Conservation (phyloP, 2,329 filamentous ascomycete species). For the Aspergillus spinulosporus region DNA sequence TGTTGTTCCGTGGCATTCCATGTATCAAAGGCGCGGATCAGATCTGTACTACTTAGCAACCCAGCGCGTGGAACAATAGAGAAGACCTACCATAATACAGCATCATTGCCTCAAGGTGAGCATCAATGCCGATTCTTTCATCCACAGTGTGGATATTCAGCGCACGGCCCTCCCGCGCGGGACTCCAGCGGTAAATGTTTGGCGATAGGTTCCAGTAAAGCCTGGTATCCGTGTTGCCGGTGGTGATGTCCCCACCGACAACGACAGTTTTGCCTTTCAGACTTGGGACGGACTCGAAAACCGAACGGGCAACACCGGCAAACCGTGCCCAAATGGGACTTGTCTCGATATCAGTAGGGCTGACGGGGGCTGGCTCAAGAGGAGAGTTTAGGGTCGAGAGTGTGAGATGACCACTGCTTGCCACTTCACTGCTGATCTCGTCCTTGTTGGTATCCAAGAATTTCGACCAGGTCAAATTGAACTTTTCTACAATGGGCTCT, state of each 20-base stretch:
- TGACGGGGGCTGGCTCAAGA: constrained; percentile 36
- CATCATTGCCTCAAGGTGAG: constrained; percentile 46
- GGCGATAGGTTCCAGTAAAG: constrained; percentile 56
- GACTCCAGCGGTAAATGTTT: constrained; percentile 56
- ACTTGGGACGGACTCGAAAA: constrained; percentile 40
- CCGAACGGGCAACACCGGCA: constrained; percentile 41
- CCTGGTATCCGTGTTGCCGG: constrained; percentile 55
- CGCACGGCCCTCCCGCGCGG: constrained; percentile 46
- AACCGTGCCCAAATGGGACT: constrained; percentile 40
- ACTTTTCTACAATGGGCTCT: constrained; percentile 49
- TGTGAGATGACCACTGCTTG: constrained; percentile 29
- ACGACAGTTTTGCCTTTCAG: constrained; percentile 40
- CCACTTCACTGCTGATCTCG: constrained; percentile 6
- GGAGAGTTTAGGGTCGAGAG: constrained; percentile 33
- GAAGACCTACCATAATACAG: constrained; percentile 43
- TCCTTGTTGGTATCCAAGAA: constrained; percentile 39
- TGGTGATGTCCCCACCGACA: constrained; percentile 51
- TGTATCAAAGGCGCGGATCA: constrained; percentile 35
- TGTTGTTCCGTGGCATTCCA: constrained; percentile 21
- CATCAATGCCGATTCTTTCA: constrained; percentile 47
- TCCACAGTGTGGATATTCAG: constrained; percentile 54
- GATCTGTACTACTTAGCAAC: constrained; percentile 21
- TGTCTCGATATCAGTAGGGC: constrained; percentile 32
- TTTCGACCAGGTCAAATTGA: constrained; percentile 51
- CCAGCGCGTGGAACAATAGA: neutral